phyloP scores from a whole-genome alignment of 1,139 yeast species.

The Scheffersomyces parashehatae region DNA sequence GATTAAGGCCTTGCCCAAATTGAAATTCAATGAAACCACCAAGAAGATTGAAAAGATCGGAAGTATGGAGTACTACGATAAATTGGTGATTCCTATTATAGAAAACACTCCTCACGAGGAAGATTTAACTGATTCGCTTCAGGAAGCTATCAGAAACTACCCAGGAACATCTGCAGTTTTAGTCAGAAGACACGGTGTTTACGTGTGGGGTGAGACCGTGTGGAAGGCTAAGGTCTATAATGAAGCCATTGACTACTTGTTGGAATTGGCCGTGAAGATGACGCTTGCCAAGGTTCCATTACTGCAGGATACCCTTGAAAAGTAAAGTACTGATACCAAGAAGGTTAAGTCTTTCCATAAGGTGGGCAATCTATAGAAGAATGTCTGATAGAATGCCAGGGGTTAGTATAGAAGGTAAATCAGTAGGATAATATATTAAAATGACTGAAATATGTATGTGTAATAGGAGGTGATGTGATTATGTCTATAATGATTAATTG shows the following conservation, averaged over 20 bases:
- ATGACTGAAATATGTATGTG: too few species aligned
- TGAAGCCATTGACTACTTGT: constrained; percentile 87
- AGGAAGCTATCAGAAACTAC: constrained; percentile 61
- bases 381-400: too few species aligned
- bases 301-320: constrained; percentile 11
- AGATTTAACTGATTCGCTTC: constrained; percentile 69
- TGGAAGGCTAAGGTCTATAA: constrained; percentile 93
- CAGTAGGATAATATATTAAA: too few species aligned
- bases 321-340: too few species aligned
- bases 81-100: constrained; percentile 80
- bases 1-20: constrained; percentile 81
- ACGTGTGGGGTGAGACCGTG: constrained; percentile 91
- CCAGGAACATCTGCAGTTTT: constrained; percentile 84
- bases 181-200: constrained; percentile 91
- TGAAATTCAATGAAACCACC: constrained; percentile 27
- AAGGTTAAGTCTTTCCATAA: too few species aligned
- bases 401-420: too few species aligned
- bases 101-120: constrained; percentile 90
- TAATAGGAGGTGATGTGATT: too few species aligned
- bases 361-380: not conserved
- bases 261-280: constrained; percentile 87
- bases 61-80: constrained; percentile 70
- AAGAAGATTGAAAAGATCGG: constrained; percentile 63
- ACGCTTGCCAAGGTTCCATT: constrained; percentile 58
- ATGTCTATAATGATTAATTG: too few species aligned